A percentile compares a stretch with the other conserved stretches of the same genome.
Evolutionary conservation across 2,329 filamentous ascomycete genomes (phyloP).

Genomic region (Cucurbitaria berberidis): DNA sequence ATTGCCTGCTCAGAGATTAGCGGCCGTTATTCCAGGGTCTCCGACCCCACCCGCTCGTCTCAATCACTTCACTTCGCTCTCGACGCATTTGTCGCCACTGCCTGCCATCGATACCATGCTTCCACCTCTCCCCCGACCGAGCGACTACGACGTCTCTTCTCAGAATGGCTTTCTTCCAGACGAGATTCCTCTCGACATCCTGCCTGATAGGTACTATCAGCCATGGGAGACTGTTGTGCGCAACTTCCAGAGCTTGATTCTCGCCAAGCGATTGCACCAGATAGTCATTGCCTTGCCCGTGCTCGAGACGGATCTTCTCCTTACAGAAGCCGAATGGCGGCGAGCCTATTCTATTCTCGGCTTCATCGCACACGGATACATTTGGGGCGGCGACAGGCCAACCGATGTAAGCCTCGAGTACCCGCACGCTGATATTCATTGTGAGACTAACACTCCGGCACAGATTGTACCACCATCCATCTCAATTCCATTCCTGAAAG

Average conservation of each 20-base stretch:
- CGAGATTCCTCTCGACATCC: conserved; percentile 75
- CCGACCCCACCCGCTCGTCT: background rate
- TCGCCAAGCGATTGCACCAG: conserved; percentile 81
- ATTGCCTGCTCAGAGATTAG: background rate
- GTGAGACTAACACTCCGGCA: conserved; percentile 21
- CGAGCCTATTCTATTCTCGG: conserved; percentile 80
- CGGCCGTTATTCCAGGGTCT: background rate
- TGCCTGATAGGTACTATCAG: conserved; percentile 91
- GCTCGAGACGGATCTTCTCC: conserved; percentile 80
- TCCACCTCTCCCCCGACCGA: conserved; percentile 57
- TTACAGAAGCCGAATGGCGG: conserved; percentile 88
- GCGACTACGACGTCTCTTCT: conserved; percentile 80
- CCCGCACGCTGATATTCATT: background rate
- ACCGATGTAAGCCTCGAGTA: conserved; percentile 63
- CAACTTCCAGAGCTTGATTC: conserved; percentile 85
- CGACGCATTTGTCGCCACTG: background rate
- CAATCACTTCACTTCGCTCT: background rate
- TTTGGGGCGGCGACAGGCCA: conserved; percentile 83
- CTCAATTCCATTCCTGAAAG: conserved; percentile 78
- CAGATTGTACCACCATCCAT: conserved; percentile 77
- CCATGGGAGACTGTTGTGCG: conserved; percentile 89
- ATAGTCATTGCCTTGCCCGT: conserved; percentile 82
- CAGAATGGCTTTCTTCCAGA: conserved; percentile 87
- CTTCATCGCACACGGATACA: conserved; percentile 83
- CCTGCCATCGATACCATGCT: conserved; percentile 43